Conservation (phyloP, 306 rosid genomes). For the Medicago ruthenica region DNA sequence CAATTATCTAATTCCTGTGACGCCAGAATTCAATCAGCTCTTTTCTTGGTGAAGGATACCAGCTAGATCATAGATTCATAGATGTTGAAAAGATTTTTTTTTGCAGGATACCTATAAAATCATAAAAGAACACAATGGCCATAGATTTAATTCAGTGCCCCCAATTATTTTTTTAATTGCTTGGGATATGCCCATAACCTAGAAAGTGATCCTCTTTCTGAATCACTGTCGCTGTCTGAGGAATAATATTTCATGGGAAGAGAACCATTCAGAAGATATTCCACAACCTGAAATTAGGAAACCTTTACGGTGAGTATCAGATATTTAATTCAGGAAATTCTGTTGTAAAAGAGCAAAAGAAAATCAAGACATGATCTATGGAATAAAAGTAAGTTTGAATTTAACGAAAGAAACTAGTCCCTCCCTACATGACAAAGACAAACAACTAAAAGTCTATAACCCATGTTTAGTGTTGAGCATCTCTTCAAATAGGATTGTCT, state of each 20-base stretch:
- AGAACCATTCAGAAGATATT: constrained; percentile 63
- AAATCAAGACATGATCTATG: not conserved
- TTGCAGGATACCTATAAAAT: constrained; percentile 9
- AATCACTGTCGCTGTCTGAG: constrained; percentile 85
- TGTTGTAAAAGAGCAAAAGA: not conserved
- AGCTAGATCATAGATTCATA: not conserved
- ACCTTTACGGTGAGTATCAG: not conserved
- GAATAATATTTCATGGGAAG: constrained; percentile 47
- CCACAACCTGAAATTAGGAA: constrained; percentile 61
- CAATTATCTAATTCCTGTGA: constrained; percentile 10
- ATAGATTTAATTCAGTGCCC: constrained; percentile 19
- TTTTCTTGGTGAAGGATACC: constrained; percentile 7
- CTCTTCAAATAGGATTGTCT: not conserved
- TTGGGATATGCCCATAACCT: constrained; percentile 74
- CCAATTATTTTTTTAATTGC: constrained; percentile 35
- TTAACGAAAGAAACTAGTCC: not conserved
- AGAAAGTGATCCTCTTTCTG: constrained; percentile 56
- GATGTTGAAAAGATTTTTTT: too few species aligned
- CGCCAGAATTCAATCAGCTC: constrained; percentile 2
- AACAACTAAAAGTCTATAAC: not conserved
- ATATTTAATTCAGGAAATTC: constrained; percentile 9
- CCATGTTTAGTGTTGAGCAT: not conserved
- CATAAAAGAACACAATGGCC: constrained; percentile 13
- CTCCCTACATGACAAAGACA: not conserved
- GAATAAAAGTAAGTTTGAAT: not conserved